A percentile compares a stretch with the other conserved stretches of the same genome.
Conservation (phyloP, 2,329 filamentous ascomycete species). For the Verticillium longisporum region DNA sequence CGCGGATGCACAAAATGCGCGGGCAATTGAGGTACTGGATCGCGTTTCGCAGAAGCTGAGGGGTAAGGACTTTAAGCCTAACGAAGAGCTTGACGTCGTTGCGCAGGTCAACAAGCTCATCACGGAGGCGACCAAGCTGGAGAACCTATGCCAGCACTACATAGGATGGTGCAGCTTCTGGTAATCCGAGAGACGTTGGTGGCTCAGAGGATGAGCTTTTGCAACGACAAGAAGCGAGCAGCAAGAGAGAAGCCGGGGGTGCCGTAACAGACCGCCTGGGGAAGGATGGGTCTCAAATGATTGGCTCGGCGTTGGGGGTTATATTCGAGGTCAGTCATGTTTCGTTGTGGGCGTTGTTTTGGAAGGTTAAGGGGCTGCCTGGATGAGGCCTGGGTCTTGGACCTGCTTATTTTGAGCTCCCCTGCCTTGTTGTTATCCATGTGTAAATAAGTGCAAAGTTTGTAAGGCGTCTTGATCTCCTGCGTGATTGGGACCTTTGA, state of each 20-base stretch:
- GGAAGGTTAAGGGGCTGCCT: neutral
- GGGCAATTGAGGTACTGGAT: conserved; percentile 84
- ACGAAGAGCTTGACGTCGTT: conserved; percentile 76
- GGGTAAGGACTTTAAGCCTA: conserved; percentile 81
- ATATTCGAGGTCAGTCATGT: neutral
- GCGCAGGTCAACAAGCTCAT: conserved; percentile 93
- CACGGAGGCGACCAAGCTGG: conserved; percentile 89
- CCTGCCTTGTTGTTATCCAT: neutral
- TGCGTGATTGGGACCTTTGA: no score
- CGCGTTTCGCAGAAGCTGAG: conserved; percentile 94
- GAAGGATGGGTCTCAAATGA: neutral
- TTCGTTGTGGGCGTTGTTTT: neutral
- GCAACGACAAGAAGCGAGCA: neutral
- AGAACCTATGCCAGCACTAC: conserved; percentile 98
- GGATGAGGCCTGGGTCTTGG: neutral
- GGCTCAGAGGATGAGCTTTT: neutral
- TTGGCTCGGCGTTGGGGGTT: neutral
- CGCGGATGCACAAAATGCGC: conserved; percentile 82
- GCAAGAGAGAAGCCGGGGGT: neutral
- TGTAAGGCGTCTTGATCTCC: neutral
- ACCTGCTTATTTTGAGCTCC: neutral
- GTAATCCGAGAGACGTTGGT: conserved; percentile 36
- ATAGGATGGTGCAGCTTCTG: conserved; percentile 99
- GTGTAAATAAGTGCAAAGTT: neutral
- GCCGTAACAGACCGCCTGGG: neutral